A percentile compares a stretch with the other conserved stretches of the same genome.
phyloP scores from a whole-genome alignment of 1,284 basidiomycete genomes.

The Termitomyces sp. region DNA sequence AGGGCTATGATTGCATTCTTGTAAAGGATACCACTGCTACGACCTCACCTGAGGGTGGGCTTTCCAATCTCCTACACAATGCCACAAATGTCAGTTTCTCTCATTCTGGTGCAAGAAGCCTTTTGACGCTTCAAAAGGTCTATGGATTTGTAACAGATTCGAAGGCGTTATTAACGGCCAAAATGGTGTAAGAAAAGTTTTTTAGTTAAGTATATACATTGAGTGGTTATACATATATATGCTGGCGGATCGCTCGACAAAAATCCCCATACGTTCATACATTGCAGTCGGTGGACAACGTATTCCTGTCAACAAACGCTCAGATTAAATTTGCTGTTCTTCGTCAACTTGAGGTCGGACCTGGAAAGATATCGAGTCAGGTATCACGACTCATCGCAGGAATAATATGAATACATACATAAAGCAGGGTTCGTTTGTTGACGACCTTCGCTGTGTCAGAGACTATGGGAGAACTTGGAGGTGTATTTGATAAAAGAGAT shows the following conservation, averaged over 20 bases:
- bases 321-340: background rate
- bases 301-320: background rate
- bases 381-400: background rate
- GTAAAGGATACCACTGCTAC: constrained; percentile 58
- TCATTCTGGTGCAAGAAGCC: background rate
- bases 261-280: background rate
- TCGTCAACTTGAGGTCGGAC: constrained; percentile 23
- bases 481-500: constrained; percentile 33
- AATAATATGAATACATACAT: constrained; percentile 29
- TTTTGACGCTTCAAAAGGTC: constrained; percentile 30
- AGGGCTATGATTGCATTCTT: constrained; percentile 59
- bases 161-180: constrained; percentile 26
- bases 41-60: constrained; percentile 54
- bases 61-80: constrained; percentile 57
- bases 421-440: constrained; percentile 33
- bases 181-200: background rate
- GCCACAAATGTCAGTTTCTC: constrained; percentile 41
- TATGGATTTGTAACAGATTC: constrained; percentile 61
- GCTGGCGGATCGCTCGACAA: too few relatives aligned
- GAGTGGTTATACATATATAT: background rate
- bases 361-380: constrained; percentile 20
- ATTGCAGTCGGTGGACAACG: background rate
- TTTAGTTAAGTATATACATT: background rate
- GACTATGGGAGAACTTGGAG: constrained; percentile 24
- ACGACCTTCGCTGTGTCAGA: constrained; percentile 12